Percentiles rank a stretch among this genome's conserved stretches.
Evolutionary conservation across 805 yeast genomes (phyloP).

Genomic region (Cyberlindnera meyerae): DNA sequence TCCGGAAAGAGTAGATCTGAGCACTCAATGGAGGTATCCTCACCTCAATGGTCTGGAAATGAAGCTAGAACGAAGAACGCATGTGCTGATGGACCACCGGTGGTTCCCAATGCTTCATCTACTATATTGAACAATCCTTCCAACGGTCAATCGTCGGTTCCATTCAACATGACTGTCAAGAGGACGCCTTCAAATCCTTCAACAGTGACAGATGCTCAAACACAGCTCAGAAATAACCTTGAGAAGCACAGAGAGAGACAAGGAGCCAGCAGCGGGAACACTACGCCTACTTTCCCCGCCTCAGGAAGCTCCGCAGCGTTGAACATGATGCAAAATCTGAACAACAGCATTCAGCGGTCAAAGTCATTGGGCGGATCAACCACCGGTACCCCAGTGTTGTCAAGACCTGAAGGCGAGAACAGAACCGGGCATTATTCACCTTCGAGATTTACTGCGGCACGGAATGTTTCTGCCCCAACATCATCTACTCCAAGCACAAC

Average conservation of each 20-base stretch:
- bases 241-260: constrained; percentile 1
- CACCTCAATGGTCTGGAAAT: no score
- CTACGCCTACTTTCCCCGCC: constrained; percentile 2
- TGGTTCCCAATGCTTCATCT: no score
- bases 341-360: constrained; percentile 3
- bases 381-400: no score
- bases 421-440: no score
- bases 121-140: no score
- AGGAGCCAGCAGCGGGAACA: constrained; percentile 8
- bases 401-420: no score
- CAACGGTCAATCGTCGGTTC: no score
- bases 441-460: constrained; percentile 4
- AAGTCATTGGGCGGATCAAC: not conserved
- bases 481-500: not conserved
- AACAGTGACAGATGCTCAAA: constrained; percentile 10
- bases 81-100: no score
- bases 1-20: not conserved
- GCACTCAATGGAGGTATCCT: no score
- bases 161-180: constrained; percentile 2
- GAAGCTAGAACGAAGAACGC: no score
- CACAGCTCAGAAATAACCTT: constrained; percentile 11
- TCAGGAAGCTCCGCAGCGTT: constrained; percentile 14
- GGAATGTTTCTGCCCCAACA: not conserved
- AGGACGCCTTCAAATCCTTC: not conserved
- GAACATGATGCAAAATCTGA: constrained; percentile 5